Evolutionary conservation across 257 asterid species (phyloP).

Genomic region (Cruciata laevipes): DNA sequence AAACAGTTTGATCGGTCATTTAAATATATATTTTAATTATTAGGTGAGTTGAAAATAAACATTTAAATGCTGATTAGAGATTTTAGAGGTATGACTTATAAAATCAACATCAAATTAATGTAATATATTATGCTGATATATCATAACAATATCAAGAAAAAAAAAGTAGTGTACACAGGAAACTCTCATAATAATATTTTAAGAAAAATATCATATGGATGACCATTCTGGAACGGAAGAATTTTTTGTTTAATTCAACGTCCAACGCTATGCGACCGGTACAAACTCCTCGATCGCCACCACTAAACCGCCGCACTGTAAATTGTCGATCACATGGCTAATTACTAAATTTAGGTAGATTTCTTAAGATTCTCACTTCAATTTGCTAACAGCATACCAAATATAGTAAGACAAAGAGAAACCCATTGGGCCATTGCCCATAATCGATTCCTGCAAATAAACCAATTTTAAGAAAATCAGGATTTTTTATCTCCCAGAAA

Average conservation of each 20-base stretch:
- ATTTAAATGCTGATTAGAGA: too few species aligned
- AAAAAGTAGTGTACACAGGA: not conserved
- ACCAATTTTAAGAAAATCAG: too few species aligned
- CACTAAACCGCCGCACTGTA: not conserved
- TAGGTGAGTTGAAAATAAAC: too few species aligned
- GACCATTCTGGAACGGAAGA: not conserved
- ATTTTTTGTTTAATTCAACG: not conserved
- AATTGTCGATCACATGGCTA: not conserved
- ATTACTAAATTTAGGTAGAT: not conserved
- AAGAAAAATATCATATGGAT: not conserved
- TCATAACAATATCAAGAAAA: too few species aligned
- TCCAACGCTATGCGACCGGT: not conserved
- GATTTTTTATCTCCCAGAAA: too few species aligned
- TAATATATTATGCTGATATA: too few species aligned
- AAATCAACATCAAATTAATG: too few species aligned
- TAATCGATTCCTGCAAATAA: too few species aligned
- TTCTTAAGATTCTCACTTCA: not conserved
- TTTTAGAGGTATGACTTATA: too few species aligned
- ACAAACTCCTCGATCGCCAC: not conserved
- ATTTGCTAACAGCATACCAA: not conserved
- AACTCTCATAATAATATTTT: not conserved
- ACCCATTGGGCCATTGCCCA: not conserved
- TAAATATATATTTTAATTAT: too few species aligned
- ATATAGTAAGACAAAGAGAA: not conserved
- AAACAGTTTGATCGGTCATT: too few species aligned